These are phyloP conservation scores for Chrysoporthe austroafricana DNA, from an alignment of 2,329 filamentous ascomycete species.

Conservation along the genomic window DNA sequence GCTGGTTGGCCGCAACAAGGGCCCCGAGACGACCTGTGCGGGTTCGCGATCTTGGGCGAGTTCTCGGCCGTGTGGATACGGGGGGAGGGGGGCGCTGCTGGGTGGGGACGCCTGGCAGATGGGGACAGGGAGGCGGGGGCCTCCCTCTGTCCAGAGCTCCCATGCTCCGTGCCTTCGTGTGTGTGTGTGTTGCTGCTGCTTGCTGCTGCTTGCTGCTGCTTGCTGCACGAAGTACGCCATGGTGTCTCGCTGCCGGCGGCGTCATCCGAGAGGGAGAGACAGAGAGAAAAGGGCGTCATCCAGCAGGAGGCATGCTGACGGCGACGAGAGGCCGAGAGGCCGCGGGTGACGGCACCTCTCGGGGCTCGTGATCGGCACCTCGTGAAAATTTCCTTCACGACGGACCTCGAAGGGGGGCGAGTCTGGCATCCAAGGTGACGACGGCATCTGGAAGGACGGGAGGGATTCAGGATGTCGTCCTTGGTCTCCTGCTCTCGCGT, in stretches of 20 bases:
- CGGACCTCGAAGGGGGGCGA: neutral
- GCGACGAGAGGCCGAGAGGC: neutral
- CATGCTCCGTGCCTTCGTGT: no score
- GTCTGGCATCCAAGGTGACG: neutral
- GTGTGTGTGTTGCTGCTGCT: neutral
- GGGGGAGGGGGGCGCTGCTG: neutral
- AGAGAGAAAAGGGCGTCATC: neutral
- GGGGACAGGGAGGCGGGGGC: constrained; percentile 12
- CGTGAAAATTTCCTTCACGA: neutral
- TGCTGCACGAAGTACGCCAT: neutral
- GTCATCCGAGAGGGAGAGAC: neutral
- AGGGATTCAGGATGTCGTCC: constrained; percentile 2
- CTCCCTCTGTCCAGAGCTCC: constrained; percentile 20
- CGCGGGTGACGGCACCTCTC: neutral
- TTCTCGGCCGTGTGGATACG: neutral
- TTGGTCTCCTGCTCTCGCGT: constrained; percentile 21
- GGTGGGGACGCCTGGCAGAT: neutral
- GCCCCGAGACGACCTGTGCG: constrained; percentile 25
- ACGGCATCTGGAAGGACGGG: neutral
- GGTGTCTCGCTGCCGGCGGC: neutral
- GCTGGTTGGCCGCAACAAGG: constrained; percentile 15
- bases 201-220: neutral
- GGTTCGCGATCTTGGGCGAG: constrained; percentile 1
- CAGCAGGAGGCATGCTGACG: neutral
- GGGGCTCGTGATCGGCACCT: neutral